These are phyloP conservation scores for Stenogyne calaminthoides DNA, from an alignment of 305 asterid species.

Conservation along the genomic window DNA sequence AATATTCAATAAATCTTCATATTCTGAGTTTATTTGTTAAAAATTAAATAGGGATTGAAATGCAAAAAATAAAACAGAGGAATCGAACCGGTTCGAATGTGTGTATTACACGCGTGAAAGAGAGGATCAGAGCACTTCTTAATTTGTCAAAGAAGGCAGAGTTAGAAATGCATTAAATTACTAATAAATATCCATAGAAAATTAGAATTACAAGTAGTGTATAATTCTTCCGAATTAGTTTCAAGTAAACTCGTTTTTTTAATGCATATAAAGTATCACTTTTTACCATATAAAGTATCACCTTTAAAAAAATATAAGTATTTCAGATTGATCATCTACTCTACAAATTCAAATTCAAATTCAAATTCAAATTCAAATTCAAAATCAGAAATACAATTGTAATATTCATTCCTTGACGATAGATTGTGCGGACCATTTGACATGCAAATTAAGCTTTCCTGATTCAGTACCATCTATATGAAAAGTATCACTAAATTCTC, in stretches of 20 bases:
- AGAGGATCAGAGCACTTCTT: background rate
- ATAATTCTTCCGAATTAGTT: no score
- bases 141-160: background rate
- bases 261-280: no score
- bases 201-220: background rate
- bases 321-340: background rate
- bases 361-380: no score
- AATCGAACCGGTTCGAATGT: no score
- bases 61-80: no score
- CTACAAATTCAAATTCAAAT: background rate
- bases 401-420: conserved; percentile 58
- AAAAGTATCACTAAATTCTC: conserved; percentile 60
- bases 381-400: background rate
- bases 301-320: background rate
- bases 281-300: no score
- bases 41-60: no score
- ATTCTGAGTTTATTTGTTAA: no score
- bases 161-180: background rate
- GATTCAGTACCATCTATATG: conserved; percentile 56
- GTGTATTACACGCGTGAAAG: background rate
- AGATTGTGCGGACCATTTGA: conserved; percentile 85
- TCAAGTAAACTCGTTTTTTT: no score
- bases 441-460: conserved; percentile 63
- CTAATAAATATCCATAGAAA: background rate
- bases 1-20: no score